Evolutionary conservation across 768 basidiomycete genomes (phyloP), one percentile per base, ranked within the genome.

Genomic region (Grammothele lineata): DNA sequence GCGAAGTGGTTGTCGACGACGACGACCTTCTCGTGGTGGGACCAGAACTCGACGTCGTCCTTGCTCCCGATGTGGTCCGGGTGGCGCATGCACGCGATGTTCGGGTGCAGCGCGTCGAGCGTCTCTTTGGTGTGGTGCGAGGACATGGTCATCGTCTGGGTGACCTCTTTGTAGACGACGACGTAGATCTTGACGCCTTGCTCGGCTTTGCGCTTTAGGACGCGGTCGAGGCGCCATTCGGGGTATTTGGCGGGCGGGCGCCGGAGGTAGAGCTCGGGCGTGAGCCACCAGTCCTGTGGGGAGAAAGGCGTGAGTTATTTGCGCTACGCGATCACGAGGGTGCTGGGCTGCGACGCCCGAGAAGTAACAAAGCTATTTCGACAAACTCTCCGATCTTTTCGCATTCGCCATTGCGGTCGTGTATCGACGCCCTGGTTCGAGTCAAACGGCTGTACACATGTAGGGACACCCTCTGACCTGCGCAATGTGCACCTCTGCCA

Each of bases 81-180:
- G 58, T 94, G 92, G 21, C 92, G 80, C 80, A 96, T 84, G 50
- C 85, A 87, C 1, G 80, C 77, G 53, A 98, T 89, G 58, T 96
- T 95, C 5, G 82, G 80, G 62, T 96, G 91, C 6, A 98, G 73
- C 3, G 71, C 77, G 57, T 95, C 92, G 17, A 98, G 72, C 6
- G 77, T 76, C 49, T 80, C 75, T 68, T 93, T 94, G 46, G 92
- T 92, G 61, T 94, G 91, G 56, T 81, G 78, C 0, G 89, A 91
- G 46, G 78, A 80, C 83, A 95, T 86, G 11, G 74, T 70, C 93
- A 96, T 96, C 1, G 92, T 92, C 70, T 89, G 85, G 1, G 87
- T 85, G 45, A 98, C 88, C 74, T 96, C 94, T 66, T 97, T 98
- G 75, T 97, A 97, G 3, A 97, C 90, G 51, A 92, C 73, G 36